Conservation (phyloP, 306 rosid genomes). For the Castanea mollissima region DNA sequence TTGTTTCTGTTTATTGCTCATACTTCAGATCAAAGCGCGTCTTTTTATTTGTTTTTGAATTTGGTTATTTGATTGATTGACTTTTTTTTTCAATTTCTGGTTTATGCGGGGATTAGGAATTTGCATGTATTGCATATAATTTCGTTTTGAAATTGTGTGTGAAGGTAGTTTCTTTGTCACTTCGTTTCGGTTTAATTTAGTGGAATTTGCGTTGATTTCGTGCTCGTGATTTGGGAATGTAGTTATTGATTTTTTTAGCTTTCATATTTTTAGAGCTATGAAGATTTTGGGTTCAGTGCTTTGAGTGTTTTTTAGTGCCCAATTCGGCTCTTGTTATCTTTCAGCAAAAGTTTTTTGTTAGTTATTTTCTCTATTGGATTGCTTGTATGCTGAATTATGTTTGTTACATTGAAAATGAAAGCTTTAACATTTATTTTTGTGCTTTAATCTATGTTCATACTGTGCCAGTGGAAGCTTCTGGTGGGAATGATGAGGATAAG, state of each 20-base stretch:
- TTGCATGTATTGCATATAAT: too few species aligned
- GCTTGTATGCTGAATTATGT: neutral
- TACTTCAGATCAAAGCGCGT: conserved; percentile 12
- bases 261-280: neutral
- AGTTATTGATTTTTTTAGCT: neutral
- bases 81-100: neutral
- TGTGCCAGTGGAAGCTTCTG: conserved; percentile 34
- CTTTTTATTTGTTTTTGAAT: neutral
- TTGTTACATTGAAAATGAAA: neutral
- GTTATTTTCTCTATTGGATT: neutral
- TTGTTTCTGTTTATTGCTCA: neutral
- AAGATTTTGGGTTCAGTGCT: neutral
- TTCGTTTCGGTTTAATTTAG: neutral
- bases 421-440: neutral
- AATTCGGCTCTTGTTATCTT: neutral
- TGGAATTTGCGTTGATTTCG: neutral
- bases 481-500: conserved; percentile 43
- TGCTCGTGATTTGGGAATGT: neutral
- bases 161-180: neutral
- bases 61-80: neutral
- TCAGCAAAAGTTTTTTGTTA: neutral
- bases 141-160: neutral
- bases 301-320: neutral
- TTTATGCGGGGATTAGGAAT: too few species aligned
- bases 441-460: conserved; percentile 3